Percentiles rank a stretch among this genome's conserved stretches.
Evolutionary conservation across 768 basidiomycete species (phyloP).

Genomic region (Serendipita vermifera): DNA sequence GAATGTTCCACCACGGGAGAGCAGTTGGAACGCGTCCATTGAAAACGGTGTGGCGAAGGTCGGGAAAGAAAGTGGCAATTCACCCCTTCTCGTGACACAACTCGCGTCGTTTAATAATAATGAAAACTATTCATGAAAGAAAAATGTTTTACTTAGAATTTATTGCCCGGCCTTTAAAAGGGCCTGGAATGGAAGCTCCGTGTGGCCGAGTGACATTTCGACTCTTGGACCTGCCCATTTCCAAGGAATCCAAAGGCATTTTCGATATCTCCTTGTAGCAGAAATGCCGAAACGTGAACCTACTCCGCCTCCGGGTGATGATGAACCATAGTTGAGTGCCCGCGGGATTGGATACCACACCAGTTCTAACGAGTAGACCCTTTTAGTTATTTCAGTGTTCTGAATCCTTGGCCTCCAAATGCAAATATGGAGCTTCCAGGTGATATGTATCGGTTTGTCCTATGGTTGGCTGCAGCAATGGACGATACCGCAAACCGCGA

Average conservation of each 20-base stretch:
- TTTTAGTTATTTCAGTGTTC: constrained; percentile 3
- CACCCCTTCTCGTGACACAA: too few species aligned
- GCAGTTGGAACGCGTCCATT: constrained; percentile 82
- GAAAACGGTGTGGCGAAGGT: not conserved
- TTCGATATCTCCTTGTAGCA: not conserved
- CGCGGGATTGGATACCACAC: too few species aligned
- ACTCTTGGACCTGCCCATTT: not conserved
- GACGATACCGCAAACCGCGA: not conserved
- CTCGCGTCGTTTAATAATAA: too few species aligned
- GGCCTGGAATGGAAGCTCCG: too few species aligned
- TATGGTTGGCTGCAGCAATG: not conserved
- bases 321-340: constrained; percentile 6
- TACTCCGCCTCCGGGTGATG: not conserved
- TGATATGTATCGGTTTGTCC: not conserved
- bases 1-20: constrained; percentile 81
- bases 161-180: too few species aligned
- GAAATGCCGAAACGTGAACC: constrained; percentile 4
- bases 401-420: constrained; percentile 7
- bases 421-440: constrained; percentile 1
- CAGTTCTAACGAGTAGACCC: too few species aligned
- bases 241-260: not conserved
- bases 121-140: too few species aligned
- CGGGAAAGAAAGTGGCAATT: too few species aligned
- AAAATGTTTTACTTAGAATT: too few species aligned
- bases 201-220: not conserved